Evolutionary conservation across 2,329 filamentous ascomycete genomes (phyloP).

Genomic region (Verticillium klebahnii): DNA sequence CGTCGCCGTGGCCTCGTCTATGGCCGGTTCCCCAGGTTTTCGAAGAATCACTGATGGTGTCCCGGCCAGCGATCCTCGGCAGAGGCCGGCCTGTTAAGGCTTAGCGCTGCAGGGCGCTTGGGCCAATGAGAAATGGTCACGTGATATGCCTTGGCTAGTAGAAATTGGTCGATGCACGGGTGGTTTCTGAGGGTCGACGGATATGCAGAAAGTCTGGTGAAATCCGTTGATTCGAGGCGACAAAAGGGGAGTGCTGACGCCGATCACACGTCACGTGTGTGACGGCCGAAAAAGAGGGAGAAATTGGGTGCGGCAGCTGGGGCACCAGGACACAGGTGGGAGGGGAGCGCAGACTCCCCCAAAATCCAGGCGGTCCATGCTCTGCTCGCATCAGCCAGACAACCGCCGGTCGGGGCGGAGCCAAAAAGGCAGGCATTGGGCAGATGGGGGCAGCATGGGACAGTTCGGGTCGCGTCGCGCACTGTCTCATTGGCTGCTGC

Average conservation of each 20-base stretch:
- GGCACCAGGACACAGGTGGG: neutral
- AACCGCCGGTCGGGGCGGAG: neutral
- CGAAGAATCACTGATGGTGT: neutral
- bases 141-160: neutral
- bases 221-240: neutral
- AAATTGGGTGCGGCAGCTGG: neutral
- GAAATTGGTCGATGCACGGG: neutral
- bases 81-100: neutral
- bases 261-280: neutral
- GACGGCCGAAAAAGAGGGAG: neutral
- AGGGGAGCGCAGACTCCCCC: conserved; percentile 4
- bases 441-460: neutral
- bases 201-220: neutral
- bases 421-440: neutral
- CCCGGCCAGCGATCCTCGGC: neutral
- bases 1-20: neutral
- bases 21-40: neutral
- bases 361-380: conserved; percentile 2
- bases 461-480: neutral
- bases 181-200: neutral
- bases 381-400: conserved; percentile 3
- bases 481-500: neutral
- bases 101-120: conserved; percentile 2
- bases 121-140: neutral
- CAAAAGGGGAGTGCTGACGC: neutral